Evolutionary conservation across 2,329 filamentous ascomycete genomes (phyloP), one percentile per base, ranked within the genome.

Genomic region (Orbilia javanica): DNA sequence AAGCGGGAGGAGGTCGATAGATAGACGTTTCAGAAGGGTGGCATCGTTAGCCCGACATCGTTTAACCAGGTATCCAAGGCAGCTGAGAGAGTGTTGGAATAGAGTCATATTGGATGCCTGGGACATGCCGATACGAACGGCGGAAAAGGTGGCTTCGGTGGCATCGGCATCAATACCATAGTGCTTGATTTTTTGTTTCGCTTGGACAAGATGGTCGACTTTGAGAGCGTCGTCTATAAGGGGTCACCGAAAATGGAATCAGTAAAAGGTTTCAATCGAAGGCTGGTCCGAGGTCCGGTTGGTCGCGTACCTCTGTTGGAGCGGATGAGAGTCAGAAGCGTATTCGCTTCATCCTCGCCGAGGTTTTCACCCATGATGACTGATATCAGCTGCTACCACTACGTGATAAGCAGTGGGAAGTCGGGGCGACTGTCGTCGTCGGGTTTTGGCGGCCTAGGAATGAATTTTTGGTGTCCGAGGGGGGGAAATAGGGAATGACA

Each of bases 1-100:
- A 53, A 94, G 84, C 3, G 93, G 89, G 79, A 96, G 88, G 7
- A 94, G 90, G 79, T 89, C 88, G 62, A 88, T 88, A 1, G 90
- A 90, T 83, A 77, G 25, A 31, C 97, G 88, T 80, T 91, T 91
- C 77, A 89, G 85, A 75, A 94, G 86, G 79, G 89, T 87, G 82
- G 91, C 78, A 93, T 96, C 92, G 85, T 97, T 95, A 74, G 95
- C 90, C 79, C 90, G 91, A 76, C 97, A 87, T 73, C 95, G 91
- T 83, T 95, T 96, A 81, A 97, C 87, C 80, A 97, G 88, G 84
- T 97, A 94, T 81, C 92, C 93, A 76, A 97, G 89, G 1, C 93
- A 93, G 2, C 93, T 95, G 84, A 97, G 95, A 74, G 93, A 94
- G 65, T 93, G 92, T 73, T 92, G 92, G 80, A 92, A 90, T 79